phyloP scores from a whole-genome alignment of 2,329 filamentous ascomycete genomes.

The Beauveria asiatica region DNA sequence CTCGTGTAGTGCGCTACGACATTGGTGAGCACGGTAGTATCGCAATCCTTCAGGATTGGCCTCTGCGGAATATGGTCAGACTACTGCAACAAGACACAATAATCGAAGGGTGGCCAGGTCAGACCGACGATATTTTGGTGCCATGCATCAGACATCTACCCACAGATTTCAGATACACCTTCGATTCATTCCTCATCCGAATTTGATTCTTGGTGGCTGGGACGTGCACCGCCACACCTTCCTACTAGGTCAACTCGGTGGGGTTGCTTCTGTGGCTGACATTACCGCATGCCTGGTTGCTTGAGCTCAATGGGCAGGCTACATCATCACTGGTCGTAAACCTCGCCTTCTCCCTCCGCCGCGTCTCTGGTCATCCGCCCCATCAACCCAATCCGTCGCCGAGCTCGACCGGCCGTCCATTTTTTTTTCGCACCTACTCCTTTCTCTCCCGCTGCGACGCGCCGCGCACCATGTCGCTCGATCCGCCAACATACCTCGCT shows the following conservation, averaged over 20 bases:
- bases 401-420: constrained; percentile 9
- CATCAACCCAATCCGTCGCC: constrained; percentile 9
- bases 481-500: constrained; percentile 75
- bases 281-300: neutral
- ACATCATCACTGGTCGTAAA: constrained; percentile 21
- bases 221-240: neutral
- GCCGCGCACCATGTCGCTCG: constrained; percentile 64
- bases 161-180: no score
- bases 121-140: no score
- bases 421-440: constrained; percentile 4
- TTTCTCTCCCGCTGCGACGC: constrained; percentile 16
- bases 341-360: constrained; percentile 16
- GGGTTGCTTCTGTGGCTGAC: constrained; percentile 8
- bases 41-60: constrained; percentile 1
- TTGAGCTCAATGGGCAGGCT: constrained; percentile 16
- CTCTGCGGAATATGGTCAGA: neutral
- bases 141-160: no score
- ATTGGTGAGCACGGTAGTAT: neutral
- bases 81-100: neutral
- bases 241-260: neutral
- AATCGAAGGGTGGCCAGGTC: neutral
- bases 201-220: neutral
- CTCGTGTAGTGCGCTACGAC: neutral
- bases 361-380: neutral
- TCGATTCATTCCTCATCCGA: no score